These are phyloP conservation scores for Linanthus parryae DNA, from an alignment of 148 eudicot genomes.

Conservation along the genomic window DNA sequence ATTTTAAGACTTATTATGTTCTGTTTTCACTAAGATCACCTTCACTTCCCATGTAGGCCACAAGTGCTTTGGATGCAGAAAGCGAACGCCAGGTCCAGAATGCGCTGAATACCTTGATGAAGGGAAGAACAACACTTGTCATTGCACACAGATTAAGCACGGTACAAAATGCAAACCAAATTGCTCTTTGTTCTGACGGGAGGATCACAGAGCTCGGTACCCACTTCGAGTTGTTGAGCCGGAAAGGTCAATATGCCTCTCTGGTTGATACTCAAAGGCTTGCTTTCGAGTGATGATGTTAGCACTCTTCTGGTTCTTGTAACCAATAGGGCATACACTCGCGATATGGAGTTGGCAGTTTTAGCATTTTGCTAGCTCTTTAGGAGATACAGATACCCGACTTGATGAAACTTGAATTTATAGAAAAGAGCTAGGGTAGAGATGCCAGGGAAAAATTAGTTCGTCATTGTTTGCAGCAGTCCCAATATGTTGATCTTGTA, in stretches of 20 bases:
- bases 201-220: conserved; percentile 85
- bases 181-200: conserved; percentile 89
- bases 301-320: too few species aligned
- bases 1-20: not conserved
- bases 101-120: conserved; percentile 85
- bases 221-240: conserved; percentile 61
- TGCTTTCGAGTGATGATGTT: conserved; percentile 94
- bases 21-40: not conserved
- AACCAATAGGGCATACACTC: too few species aligned
- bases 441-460: too few species aligned
- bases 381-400: too few species aligned
- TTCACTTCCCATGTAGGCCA: conserved; percentile 49
- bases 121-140: conserved; percentile 91
- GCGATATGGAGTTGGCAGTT: too few species aligned
- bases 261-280: conserved; percentile 89
- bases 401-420: too few species aligned
- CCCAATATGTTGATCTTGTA: too few species aligned
- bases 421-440: too few species aligned
- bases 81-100: conserved; percentile 91
- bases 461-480: too few species aligned
- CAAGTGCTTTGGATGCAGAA: conserved; percentile 89
- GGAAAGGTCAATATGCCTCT: conserved; percentile 80
- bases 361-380: too few species aligned
- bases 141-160: conserved; percentile 98
- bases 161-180: conserved; percentile 96